phyloP scores from a whole-genome alignment of 805 yeast genomes.

The Candida taoyuanica region DNA sequence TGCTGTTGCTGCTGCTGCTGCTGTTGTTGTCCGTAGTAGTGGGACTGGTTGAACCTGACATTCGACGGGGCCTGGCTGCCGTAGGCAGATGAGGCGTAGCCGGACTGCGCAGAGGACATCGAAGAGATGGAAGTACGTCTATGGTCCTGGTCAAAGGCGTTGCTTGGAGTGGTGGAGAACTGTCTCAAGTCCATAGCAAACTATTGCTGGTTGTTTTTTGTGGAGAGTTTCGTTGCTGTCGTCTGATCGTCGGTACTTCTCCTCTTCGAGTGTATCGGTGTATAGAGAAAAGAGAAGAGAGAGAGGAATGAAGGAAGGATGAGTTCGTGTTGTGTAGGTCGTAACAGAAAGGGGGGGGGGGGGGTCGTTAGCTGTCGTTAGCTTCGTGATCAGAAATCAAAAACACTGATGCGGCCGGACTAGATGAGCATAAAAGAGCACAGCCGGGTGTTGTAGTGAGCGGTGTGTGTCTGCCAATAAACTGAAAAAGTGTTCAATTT shows the following conservation, averaged over 20 bases:
- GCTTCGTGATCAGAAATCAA: conserved; percentile 8
- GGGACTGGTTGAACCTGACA: conserved; percentile 16
- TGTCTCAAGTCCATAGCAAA: conserved; percentile 36
- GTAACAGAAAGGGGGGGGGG: background rate
- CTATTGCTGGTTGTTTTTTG: too few species aligned
- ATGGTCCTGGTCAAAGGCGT: conserved; percentile 21
- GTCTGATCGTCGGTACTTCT: conserved; percentile 1
- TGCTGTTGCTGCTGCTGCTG: conserved; percentile 16
- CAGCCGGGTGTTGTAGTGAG: too few species aligned
- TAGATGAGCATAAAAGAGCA: too few species aligned
- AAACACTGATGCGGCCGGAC: too few species aligned
- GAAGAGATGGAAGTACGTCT: conserved; percentile 27
- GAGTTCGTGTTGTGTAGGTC: too few species aligned
- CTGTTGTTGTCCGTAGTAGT: conserved; percentile 13
- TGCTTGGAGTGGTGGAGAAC: conserved; percentile 31
- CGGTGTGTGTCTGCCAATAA: too few species aligned
- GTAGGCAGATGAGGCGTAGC: conserved; percentile 24
- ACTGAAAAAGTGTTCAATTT: too few species aligned
- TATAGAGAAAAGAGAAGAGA: too few species aligned
- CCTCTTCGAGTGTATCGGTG: too few species aligned
- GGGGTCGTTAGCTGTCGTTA: conserved; percentile 9
- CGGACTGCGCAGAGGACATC: conserved; percentile 25
- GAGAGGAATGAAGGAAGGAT: too few species aligned
- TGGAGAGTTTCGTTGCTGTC: too few species aligned
- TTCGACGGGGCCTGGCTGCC: conserved; percentile 20